Evolutionary conservation across 2,329 filamentous ascomycete species (phyloP), one percentile per base, ranked within the genome.

Genomic region (Phialophora tarda): DNA sequence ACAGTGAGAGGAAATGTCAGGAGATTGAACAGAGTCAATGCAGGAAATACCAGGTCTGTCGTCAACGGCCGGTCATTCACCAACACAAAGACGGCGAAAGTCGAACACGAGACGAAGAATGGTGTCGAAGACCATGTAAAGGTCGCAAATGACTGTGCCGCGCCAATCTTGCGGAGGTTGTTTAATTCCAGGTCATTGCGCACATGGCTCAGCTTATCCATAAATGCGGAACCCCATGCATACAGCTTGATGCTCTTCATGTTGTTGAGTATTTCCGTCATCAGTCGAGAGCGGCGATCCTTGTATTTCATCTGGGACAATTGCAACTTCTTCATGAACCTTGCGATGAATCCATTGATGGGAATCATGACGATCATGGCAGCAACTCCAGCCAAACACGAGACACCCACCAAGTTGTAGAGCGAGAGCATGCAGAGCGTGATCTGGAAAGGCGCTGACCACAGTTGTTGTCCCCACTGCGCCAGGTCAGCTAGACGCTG

Each of bases 241-340:
- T 97, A 99, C 23, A 99, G 86, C 82, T 99, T 99, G 82, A 99
- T 95, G 76, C 93, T 96, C 83, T 99, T 99, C 91, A 99, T 99
- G 80, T 98, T 98, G 83, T 96, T 97, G 75, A 99, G 84, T 71
- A 99, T 99, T 79, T 99, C 95, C 6, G 94, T 96, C 84, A 98
- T 97, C 65, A 99, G 82, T 58, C 94, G 88, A 55, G 93, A 97
- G 75, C 95, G 88, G 47, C 93, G 86, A 75, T 99, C 95, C 81
- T 99, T 99, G 82, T 98, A 98, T 83, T 96, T 96, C 95, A 99
- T 99, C 81, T 99, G 95, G 71, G 89, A 84, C 79, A 98, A 96
- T 77, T 99, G 96, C 73, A 99, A 82, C 51, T 86, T 92, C 82
- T 97, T 97, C 91, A 97, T 97, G 73, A 96, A 85, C 65, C 90